These are phyloP conservation scores for Lentinula raphanica DNA, from an alignment of 768 basidiomycete genomes.

Conservation along the genomic window DNA sequence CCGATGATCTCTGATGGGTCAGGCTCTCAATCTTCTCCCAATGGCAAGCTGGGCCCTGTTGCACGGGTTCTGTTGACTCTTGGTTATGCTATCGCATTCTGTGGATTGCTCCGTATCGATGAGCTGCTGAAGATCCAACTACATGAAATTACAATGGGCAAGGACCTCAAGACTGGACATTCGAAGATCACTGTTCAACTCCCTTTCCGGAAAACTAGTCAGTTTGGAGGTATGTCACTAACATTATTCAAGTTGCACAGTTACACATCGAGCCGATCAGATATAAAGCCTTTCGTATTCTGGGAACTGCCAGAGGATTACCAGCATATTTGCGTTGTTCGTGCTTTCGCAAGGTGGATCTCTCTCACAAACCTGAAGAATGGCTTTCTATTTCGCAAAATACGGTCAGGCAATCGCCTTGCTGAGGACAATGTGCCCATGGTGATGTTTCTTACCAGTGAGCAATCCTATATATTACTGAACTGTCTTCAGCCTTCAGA, in stretches of 20 bases:
- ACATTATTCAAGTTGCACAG: too few species aligned
- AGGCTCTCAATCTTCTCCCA: neutral
- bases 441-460: slow-evolving; percentile 8
- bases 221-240: too few species aligned
- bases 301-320: too few species aligned
- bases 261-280: too few species aligned
- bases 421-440: slow-evolving; percentile 6
- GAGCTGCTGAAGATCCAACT: slow-evolving; percentile 15
- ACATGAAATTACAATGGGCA: slow-evolving; percentile 1
- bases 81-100: slow-evolving; percentile 8
- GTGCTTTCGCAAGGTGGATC: slow-evolving; percentile 13
- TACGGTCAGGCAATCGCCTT: slow-evolving; percentile 8
- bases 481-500: too few species aligned
- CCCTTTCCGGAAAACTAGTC: too few species aligned
- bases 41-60: neutral
- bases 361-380: neutral
- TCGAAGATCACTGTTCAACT: too few species aligned
- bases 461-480: too few species aligned
- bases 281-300: slow-evolving; percentile 16
- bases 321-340: too few species aligned
- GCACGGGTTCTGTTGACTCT: neutral
- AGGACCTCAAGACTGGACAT: neutral
- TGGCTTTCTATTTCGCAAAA: slow-evolving; percentile 12
- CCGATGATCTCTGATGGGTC: too few species aligned
- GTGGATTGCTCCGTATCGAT: slow-evolving; percentile 14